A percentile compares a stretch with the other conserved stretches of the same genome.
These are phyloP conservation scores for Cetraspora pellucida DNA, from an alignment of 192 early-diverging fungal species.

Conservation along the genomic window DNA sequence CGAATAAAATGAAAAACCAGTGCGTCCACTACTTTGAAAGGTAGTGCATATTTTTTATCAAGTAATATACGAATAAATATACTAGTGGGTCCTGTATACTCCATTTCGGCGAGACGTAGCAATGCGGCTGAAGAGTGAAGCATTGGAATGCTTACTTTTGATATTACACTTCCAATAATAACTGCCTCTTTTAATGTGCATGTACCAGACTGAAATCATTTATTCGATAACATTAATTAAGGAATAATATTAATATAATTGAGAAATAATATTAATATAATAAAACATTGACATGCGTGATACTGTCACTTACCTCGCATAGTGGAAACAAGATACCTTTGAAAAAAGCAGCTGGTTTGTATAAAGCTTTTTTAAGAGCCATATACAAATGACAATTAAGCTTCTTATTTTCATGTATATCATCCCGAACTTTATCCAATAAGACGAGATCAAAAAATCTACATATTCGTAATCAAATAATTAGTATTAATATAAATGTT, in stretches of 20 bases:
- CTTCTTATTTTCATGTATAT: constrained; percentile 97
- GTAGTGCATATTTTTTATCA: constrained; percentile 98
- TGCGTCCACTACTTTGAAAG: constrained; percentile 94
- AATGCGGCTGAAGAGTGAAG: constrained; percentile 94
- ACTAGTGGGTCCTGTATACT: constrained; percentile 91
- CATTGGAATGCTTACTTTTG: constrained; percentile 92
- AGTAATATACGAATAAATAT: constrained; percentile 94
- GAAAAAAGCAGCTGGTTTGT: constrained; percentile 97
- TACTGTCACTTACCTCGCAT: constrained; percentile 61
- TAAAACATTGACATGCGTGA: too few species aligned
- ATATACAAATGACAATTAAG: constrained; percentile 97
- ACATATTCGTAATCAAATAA: too few species aligned
- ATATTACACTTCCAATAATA: constrained; percentile 88
- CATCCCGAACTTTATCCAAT: constrained; percentile 89
- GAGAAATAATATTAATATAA: too few species aligned
- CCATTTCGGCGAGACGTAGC: constrained; percentile 95
- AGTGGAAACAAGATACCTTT: constrained; percentile 95
- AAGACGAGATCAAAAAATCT: constrained; percentile 87
- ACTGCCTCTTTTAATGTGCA: constrained; percentile 97
- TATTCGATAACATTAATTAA: neutral
- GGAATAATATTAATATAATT: too few species aligned
- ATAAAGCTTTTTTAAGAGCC: constrained; percentile 93
- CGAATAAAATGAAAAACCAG: constrained; percentile 95
- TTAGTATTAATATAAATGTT: neutral
- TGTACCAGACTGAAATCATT: constrained; percentile 52